phyloP scores from a whole-genome alignment of 2,329 filamentous ascomycete genomes.

The Rhynchosporium graminicola region DNA sequence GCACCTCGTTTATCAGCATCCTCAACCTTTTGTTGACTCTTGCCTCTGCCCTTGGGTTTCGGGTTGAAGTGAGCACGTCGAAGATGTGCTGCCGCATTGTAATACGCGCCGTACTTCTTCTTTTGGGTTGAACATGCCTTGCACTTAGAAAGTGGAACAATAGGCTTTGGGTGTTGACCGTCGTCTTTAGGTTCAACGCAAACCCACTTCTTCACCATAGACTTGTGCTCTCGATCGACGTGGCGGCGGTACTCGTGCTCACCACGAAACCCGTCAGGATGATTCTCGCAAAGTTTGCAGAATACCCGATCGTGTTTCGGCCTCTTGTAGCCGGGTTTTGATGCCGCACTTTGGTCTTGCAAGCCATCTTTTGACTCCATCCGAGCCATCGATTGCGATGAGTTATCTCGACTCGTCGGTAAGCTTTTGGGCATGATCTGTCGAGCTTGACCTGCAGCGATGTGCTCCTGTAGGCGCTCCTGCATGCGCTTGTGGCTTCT shows the following conservation, averaged over 20 bases:
- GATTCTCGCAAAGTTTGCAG: slow-evolving; percentile 76
- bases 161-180: slow-evolving; percentile 50
- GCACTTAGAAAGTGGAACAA: slow-evolving; percentile 59
- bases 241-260: slow-evolving; percentile 82
- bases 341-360: slow-evolving; percentile 39
- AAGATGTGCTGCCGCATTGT: slow-evolving; percentile 91
- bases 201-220: slow-evolving; percentile 55
- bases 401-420: slow-evolving; percentile 36
- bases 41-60: slow-evolving; percentile 50
- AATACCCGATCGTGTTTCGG: slow-evolving; percentile 40
- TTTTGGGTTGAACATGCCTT: slow-evolving; percentile 79
- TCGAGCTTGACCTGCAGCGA: slow-evolving; percentile 35
- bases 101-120: slow-evolving; percentile 89
- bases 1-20: slow-evolving; percentile 53
- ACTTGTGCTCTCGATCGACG: slow-evolving; percentile 64
- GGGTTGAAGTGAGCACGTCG: slow-evolving; percentile 84
- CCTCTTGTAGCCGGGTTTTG: slow-evolving; percentile 41
- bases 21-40: slow-evolving; percentile 39
- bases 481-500: slow-evolving; percentile 39
- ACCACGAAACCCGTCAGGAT: slow-evolving; percentile 84
- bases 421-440: slow-evolving; percentile 39
- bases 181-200: slow-evolving; percentile 56
- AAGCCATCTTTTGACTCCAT: slow-evolving; percentile 38
- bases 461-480: slow-evolving; percentile 37
- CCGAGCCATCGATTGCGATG: slow-evolving; percentile 37